phyloP scores from a whole-genome alignment of 78 protist genomes.

The Tieghemostelium lacteum region DNA sequence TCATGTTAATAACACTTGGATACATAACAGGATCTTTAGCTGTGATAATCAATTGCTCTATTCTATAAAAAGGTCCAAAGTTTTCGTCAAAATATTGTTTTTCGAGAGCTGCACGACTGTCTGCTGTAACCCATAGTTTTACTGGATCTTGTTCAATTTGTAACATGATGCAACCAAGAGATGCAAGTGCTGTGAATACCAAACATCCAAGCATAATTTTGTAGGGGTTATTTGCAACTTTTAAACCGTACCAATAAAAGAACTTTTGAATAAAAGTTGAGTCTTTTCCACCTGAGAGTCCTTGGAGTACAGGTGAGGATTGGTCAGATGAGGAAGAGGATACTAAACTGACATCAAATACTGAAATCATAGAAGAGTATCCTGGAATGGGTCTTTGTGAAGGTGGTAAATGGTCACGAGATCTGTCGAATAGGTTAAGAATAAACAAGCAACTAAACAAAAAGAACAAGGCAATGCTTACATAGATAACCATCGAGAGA shows the following conservation, averaged over 20 bases:
- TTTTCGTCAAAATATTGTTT: conserved; percentile 68
- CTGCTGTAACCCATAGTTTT: conserved; percentile 62
- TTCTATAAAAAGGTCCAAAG: conserved; percentile 81
- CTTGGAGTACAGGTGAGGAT: conserved; percentile 1
- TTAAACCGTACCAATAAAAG: conserved; percentile 34
- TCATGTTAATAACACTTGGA: neutral
- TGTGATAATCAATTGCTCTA: conserved; percentile 71
- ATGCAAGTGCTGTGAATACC: neutral
- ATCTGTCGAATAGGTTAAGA: neutral
- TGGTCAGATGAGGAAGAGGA: neutral
- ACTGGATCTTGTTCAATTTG: conserved; percentile 76
- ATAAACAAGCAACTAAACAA: neutral
- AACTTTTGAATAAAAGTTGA: conserved; percentile 26
- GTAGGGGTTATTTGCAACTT: conserved; percentile 7
- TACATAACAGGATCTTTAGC: neutral
- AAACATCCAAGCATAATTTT: neutral
- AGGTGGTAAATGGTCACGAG: neutral
- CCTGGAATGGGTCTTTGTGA: conserved; percentile 26
- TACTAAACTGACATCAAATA: neutral
- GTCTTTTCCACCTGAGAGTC: neutral
- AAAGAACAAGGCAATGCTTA: neutral
- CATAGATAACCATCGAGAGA: neutral
- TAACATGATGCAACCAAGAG: conserved; percentile 21
- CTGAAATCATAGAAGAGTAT: conserved; percentile 19
- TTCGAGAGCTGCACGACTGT: conserved; percentile 57